Base-by-base conservation (phyloP, 139 green algal species). In the Auxenochlorella protothecoides region DNA sequence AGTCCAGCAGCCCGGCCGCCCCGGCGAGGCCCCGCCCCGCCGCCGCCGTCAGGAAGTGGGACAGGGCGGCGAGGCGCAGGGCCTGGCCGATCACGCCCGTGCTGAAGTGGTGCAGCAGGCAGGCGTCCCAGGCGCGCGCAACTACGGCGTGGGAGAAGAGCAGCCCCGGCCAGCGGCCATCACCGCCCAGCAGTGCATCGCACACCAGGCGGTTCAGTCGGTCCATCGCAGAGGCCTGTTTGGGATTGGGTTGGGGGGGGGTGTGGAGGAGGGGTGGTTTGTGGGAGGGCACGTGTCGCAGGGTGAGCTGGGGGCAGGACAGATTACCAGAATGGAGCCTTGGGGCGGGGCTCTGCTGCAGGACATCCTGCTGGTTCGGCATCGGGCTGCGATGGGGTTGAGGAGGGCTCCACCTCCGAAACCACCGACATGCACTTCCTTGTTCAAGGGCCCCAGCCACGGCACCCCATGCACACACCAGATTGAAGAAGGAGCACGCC, bases 131-230 rank as follows among this genome's bases (percentile, higher is more conserved):
- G 5, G 77, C 59, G 56, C 64, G 56, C 13, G 53, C 12, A 7
- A 83, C 57, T 7, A 81, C 66, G 52, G 27, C 54, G 14, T 72
- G 66, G n/a, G 73, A 74, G 52, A 82, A 82, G 11, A 84, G 59
- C 27, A 88, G 57, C 12, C 80, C 80, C 4, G 69, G 73, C 70
- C 74, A 83, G 52, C 60, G 16, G 9, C 69, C 55, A 13, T n/a
- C 53, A 6, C 55, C 64, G 2, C 78, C 76, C 59, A 85, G 72
- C 69, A 88, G 73, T 14, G 79, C 77, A 0, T 76, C 72, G 12
- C 57, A 15, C 55, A 85, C 64, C 55, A 86, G 55, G 8, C 57
- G 60, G 64, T 86, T 71, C 64, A 85, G 61, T 4, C 79, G 72
- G 10, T 57, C 12, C 55, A 79, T 67, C 12, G 73, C 68, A 13